A percentile compares a stretch with the other conserved stretches of the same genome.
Conservation (phyloP, 768 basidiomycete genomes). For the Gymnopilus dilepis region DNA sequence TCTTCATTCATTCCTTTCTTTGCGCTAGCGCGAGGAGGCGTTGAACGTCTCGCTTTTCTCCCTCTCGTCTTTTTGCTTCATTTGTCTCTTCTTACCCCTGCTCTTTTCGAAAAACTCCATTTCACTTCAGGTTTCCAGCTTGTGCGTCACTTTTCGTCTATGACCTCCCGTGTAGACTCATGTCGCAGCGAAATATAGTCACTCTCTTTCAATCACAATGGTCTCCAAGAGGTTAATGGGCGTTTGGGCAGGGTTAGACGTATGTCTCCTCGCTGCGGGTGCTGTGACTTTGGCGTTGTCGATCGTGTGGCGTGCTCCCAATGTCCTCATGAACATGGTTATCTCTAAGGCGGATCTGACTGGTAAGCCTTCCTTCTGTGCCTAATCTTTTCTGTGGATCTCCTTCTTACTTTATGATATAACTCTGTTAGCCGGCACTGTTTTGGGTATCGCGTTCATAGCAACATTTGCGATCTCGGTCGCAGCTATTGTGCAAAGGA, state of each 20-base stretch:
- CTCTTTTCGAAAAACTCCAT: constrained; percentile 59
- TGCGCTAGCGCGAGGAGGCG: constrained; percentile 61
- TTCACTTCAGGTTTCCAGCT: constrained; percentile 26
- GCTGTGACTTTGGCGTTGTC: constrained; percentile 68
- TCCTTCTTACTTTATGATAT: too few relatives aligned
- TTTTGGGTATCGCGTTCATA: constrained; percentile 69
- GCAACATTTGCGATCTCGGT: constrained; percentile 75
- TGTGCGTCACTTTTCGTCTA: constrained; percentile 11
- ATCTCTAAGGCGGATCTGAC: constrained; percentile 61
- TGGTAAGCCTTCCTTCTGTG: too few relatives aligned
- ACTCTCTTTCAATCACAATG: constrained; percentile 49
- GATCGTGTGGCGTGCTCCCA: constrained; percentile 69
- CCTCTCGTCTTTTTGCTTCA: constrained; percentile 38
- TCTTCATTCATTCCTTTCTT: constrained; percentile 31
- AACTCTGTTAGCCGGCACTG: constrained; percentile 61
- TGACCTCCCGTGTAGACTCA: constrained; percentile 4
- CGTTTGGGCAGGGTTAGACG: constrained; percentile 74
- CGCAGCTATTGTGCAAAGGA: constrained; percentile 70
- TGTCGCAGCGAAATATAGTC: constrained; percentile 14
- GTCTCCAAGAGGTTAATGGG: constrained; percentile 73
- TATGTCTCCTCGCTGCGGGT: constrained; percentile 74
- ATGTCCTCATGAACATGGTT: constrained; percentile 78
- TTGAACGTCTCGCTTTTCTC: constrained; percentile 67
- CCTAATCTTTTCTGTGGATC: too few relatives aligned
- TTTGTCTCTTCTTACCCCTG: constrained; percentile 28